Percentiles rank a stretch among this genome's conserved stretches.
Conservation (phyloP, 2,329 filamentous ascomycete genomes). For the Fusarium protoensiforme region DNA sequence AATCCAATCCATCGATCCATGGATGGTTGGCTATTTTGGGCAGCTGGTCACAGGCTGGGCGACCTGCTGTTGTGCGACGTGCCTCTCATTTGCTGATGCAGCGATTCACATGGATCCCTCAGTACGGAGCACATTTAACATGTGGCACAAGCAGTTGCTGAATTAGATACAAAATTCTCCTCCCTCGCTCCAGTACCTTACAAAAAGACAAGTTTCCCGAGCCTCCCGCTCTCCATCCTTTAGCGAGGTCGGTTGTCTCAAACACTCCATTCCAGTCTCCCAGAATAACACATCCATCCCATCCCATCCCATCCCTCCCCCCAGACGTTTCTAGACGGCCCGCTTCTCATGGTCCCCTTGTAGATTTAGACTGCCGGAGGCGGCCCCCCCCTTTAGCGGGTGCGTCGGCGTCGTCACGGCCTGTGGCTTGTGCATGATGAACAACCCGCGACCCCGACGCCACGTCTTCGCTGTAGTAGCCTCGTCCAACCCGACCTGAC, state of each 20-base stretch:
- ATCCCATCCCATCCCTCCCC: neutral
- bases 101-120: neutral
- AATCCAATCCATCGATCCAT: neutral
- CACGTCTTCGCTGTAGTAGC: constrained; percentile 25
- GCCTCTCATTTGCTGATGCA: neutral
- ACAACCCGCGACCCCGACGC: constrained; percentile 3
- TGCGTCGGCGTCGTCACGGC: constrained; percentile 36
- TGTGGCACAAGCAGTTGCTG: neutral
- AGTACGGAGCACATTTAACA: neutral
- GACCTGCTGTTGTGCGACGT: neutral
- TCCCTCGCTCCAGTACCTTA: neutral
- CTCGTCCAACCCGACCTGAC: neutral
- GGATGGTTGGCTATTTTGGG: neutral
- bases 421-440: constrained; percentile 16
- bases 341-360: constrained; percentile 24
- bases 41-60: neutral
- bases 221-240: constrained; percentile 9
- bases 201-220: constrained; percentile 4
- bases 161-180: neutral
- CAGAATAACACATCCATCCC: neutral
- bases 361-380: constrained; percentile 12
- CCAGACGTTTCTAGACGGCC: constrained; percentile 22
- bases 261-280: constrained; percentile 7
- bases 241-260: constrained; percentile 31
- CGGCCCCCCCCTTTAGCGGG: constrained; percentile 30